Percentiles rank a stretch among this genome's conserved stretches.
Evolutionary conservation across 768 basidiomycete genomes (phyloP).

Genomic region (Calocybe cyanea): DNA sequence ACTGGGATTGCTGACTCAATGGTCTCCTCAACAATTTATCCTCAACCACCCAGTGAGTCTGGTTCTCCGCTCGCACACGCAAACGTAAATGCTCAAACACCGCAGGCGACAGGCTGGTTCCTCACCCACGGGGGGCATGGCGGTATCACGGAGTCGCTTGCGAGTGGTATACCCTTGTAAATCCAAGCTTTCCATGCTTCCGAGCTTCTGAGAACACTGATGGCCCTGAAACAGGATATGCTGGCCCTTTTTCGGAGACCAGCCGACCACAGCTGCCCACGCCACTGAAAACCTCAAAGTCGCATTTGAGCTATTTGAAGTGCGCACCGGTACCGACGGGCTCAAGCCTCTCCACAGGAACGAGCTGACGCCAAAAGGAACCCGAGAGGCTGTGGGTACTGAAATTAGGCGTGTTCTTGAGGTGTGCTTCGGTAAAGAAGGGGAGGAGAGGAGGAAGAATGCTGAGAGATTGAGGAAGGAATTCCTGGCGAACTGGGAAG

Average conservation of each 20-base stretch:
- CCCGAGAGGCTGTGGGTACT: slow-evolving; percentile 10
- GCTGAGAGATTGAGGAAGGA: slow-evolving; percentile 7
- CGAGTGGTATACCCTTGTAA: slow-evolving; percentile 20
- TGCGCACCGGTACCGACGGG: slow-evolving; percentile 15
- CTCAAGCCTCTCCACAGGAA: slow-evolving; percentile 10
- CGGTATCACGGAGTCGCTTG: slow-evolving; percentile 19
- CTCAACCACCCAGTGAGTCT: slow-evolving; percentile 16
- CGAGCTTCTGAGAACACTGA: not conserved
- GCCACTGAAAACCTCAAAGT: slow-evolving; percentile 15
- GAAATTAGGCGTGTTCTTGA: slow-evolving; percentile 14
- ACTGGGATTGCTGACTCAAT: slow-evolving; percentile 13
- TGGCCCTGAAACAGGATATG: slow-evolving; percentile 13
- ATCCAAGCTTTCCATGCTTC: not conserved
- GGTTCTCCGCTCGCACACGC: no score
- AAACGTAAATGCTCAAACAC: no score
- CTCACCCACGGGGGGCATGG: slow-evolving; percentile 20
- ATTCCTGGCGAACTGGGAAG: slow-evolving; percentile 10
- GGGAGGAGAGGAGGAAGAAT: slow-evolving; percentile 11
- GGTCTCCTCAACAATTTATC: slow-evolving; percentile 21
- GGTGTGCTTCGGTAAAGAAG: slow-evolving; percentile 7
- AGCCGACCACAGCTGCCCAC: slow-evolving; percentile 15
- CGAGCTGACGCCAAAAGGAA: slow-evolving; percentile 11
- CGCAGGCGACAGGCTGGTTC: slow-evolving; percentile 22
- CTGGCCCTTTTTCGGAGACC: slow-evolving; percentile 21
- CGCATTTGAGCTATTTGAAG: slow-evolving; percentile 19